Evolutionary conservation across 495 filamentous ascomycete species (phyloP), one percentile per base, ranked within the genome.

Genomic region (Amorphotheca resinae): DNA sequence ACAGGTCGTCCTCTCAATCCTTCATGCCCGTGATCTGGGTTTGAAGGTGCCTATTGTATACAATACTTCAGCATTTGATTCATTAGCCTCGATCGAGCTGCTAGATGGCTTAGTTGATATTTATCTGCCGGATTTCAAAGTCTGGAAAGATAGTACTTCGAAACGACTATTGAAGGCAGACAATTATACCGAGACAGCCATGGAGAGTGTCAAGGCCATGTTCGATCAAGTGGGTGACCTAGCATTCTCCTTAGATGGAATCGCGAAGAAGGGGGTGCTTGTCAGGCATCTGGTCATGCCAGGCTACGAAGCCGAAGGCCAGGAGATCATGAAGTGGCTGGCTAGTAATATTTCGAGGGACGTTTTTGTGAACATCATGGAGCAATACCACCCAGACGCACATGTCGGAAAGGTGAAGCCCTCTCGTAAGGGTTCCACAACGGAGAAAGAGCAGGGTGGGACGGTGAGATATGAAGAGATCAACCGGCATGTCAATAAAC

Each of bases 281-380:
- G 60, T 87, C 1, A 63, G 83, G 25, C 82, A 87, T 62, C 64
- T 89, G 0, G 80, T 87, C 4, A 87, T 87, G 82, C 83, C 81
- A 0, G 79, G 80, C 0, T 70, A 70, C 55, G 79, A 78, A 49
- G 69, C 71, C 16, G 82, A 87, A 54, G 76, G 78, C 3, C 52
- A 63, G 25, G 60, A 75, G 50, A 87, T 87, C 46, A 76, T 87
- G 64, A 61, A 55, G 39, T 87, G 78, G 71, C 62, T 87, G 22
- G 80, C 75, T 0, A 59, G 64, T 42, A 70, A 84, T 42, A 68
- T 87, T 1, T 82, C 76, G 17, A 66, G 50, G 52, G 82, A 87
- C 58, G 60, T 79, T 14, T 84, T 82, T 58, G 69, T 82, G 40
- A 70, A 81, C 54, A 73, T 82, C 46, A 81, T 81, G 82, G 81